phyloP scores from a whole-genome alignment of 805 yeast genomes.

The Lachancea thermotolerans region DNA sequence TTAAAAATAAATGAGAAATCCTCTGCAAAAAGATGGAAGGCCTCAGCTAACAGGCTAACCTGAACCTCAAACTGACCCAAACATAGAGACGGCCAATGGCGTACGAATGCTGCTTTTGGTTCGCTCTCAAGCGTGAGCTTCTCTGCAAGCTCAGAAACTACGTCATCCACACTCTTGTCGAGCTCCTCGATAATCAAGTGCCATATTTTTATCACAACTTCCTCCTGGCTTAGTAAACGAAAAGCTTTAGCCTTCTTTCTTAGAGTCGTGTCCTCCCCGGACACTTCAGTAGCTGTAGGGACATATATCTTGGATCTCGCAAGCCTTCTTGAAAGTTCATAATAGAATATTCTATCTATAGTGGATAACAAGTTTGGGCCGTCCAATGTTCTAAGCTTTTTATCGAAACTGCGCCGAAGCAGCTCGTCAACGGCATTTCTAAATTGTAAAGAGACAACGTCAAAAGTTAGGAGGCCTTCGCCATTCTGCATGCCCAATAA shows the following conservation, averaged over 20 bases:
- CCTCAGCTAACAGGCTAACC: background rate
- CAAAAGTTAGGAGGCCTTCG: background rate
- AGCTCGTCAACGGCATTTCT: background rate
- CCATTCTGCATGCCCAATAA: constrained; percentile 3
- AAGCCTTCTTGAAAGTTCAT: background rate
- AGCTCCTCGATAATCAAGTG: background rate
- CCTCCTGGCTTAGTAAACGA: constrained; percentile 7
- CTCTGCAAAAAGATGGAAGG: background rate
- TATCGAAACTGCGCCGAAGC: background rate
- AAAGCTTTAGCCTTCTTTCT: constrained; percentile 4
- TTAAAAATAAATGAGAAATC: constrained; percentile 1
- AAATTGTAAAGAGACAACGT: background rate
- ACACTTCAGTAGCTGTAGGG: background rate
- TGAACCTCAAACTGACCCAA: background rate
- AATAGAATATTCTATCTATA: constrained; percentile 1
- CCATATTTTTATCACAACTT: constrained; percentile 3
- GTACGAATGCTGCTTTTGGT: constrained; percentile 2
- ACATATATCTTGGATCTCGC: constrained; percentile 2
- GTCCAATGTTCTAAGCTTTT: background rate
- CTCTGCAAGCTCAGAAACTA: constrained; percentile 1
- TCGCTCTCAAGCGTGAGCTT: background rate
- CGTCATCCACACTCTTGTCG: constrained; percentile 2
- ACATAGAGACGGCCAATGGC: constrained; percentile 2
- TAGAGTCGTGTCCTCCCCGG: background rate
- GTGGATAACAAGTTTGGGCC: background rate